phyloP scores from a whole-genome alignment of 192 early-diverging fungal genomes.

The Geranomyces variabilis region DNA sequence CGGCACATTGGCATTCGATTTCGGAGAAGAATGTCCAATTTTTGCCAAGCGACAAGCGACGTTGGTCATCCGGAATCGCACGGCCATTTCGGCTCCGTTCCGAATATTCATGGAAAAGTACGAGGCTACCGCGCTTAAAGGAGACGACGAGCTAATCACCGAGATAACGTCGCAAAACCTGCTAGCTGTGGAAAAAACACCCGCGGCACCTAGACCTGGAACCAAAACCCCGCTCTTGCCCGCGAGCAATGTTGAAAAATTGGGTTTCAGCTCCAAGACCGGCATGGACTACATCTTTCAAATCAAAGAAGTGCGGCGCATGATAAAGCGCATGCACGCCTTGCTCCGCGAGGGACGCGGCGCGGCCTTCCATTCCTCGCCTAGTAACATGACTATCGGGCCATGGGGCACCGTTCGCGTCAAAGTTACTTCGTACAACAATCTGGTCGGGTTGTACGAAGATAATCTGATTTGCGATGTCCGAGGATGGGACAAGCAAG shows the following conservation, averaged over 20 bases:
- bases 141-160: conserved; percentile 20
- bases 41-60: conserved; percentile 43
- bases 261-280: conserved; percentile 53
- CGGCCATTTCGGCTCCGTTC: conserved; percentile 45
- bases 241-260: conserved; percentile 34
- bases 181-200: neutral
- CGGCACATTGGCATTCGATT: conserved; percentile 36
- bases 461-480: conserved; percentile 50
- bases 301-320: conserved; percentile 44
- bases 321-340: conserved; percentile 46
- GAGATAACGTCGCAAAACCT: neutral
- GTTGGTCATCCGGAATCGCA: conserved; percentile 46
- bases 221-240: conserved; percentile 7
- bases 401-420: conserved; percentile 51
- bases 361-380: conserved; percentile 52
- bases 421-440: conserved; percentile 51
- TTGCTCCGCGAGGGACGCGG: conserved; percentile 54
- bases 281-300: conserved; percentile 50
- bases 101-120: conserved; percentile 47
- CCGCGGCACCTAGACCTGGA: neutral
- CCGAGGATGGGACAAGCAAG: conserved; percentile 35
- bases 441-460: conserved; percentile 51
- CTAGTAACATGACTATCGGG: conserved; percentile 38
- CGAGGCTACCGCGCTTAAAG: conserved; percentile 36
- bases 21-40: conserved; percentile 52